Conservation (phyloP, 2,329 filamentous ascomycete species). For the Aureobasidium sp. region DNA sequence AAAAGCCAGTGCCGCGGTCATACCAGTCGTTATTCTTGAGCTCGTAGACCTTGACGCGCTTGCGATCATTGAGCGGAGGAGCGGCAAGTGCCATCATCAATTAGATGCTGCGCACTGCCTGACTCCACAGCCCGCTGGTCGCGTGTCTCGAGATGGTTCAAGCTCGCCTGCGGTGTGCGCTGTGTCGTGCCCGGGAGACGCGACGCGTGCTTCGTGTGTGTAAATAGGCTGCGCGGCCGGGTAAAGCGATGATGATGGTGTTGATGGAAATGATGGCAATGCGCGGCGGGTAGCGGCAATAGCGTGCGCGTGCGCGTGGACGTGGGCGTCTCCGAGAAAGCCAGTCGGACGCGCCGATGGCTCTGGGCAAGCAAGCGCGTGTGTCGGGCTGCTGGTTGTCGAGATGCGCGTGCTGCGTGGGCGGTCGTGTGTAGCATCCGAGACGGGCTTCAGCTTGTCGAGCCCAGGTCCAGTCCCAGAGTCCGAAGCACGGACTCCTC, state of each 20-base stretch:
- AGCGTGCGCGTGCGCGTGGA: not conserved
- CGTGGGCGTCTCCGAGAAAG: not conserved
- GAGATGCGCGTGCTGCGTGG: not conserved
- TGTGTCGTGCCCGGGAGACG: constrained; percentile 1
- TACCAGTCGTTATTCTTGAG: constrained; percentile 99
- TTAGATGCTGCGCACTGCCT: constrained; percentile 16
- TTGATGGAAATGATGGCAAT: not conserved
- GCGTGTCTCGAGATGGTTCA: constrained; percentile 2
- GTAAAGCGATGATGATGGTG: not conserved
- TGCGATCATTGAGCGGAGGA: constrained; percentile 39
- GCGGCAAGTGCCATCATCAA: constrained; percentile 18
- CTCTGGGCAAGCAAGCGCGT: not conserved
- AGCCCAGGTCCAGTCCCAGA: constrained; percentile 4
- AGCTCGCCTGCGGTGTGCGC: not conserved
- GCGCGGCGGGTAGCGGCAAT: not conserved
- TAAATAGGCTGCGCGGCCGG: not conserved
- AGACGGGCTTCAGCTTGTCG: not conserved
- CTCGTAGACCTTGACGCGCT: constrained; percentile 96
- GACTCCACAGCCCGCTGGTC: constrained; percentile 8
- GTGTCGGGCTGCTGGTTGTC: not conserved
- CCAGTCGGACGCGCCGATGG: not conserved
- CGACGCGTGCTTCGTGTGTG: constrained; percentile 2
- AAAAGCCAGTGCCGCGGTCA: constrained; percentile 93
- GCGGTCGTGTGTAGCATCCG: constrained; percentile 2
- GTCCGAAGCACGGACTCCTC: not conserved